phyloP scores from a whole-genome alignment of 139 green algal genomes.

The Volvox reticuliferus region DNA sequence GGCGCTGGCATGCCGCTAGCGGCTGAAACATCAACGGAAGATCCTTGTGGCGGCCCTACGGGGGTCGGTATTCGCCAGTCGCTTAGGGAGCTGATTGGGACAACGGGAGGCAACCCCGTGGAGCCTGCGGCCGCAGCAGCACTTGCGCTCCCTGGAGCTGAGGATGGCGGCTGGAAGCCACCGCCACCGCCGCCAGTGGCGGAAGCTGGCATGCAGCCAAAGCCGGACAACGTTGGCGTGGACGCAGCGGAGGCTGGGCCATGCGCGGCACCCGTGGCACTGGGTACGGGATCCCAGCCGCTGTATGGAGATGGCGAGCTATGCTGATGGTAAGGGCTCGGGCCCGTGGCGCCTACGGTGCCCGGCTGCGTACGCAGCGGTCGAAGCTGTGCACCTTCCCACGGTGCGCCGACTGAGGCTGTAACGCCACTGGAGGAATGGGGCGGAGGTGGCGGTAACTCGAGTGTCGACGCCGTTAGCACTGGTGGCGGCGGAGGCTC shows the following conservation, averaged over 20 bases:
- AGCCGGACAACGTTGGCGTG: conserved; percentile 18
- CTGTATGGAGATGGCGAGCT: not conserved
- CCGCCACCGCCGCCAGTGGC: not conserved
- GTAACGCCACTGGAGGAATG: not conserved
- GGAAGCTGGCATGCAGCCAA: not conserved
- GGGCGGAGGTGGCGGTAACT: not conserved
- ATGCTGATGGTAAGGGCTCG: conserved; percentile 31
- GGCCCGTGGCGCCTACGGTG: not conserved
- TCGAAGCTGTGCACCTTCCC: conserved; percentile 18
- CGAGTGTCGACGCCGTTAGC: not conserved
- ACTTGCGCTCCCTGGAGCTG: not conserved
- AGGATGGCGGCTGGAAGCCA: not conserved
- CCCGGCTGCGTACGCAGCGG: conserved; percentile 19
- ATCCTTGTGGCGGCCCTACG: not conserved
- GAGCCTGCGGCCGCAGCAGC: not conserved
- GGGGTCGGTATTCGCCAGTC: conserved; percentile 16
- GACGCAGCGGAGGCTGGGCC: not conserved
- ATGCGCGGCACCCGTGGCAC: not conserved
- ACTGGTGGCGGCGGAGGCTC: conserved; percentile 7
- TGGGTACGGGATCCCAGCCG: not conserved
- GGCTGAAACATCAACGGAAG: not conserved
- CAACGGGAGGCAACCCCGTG: conserved; percentile 8
- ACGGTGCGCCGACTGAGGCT: not conserved
- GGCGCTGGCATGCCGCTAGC: not conserved
- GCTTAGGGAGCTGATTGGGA: conserved; percentile 37